Conservation (phyloP, 345 rosid species). For the Isatis tinctoria region DNA sequence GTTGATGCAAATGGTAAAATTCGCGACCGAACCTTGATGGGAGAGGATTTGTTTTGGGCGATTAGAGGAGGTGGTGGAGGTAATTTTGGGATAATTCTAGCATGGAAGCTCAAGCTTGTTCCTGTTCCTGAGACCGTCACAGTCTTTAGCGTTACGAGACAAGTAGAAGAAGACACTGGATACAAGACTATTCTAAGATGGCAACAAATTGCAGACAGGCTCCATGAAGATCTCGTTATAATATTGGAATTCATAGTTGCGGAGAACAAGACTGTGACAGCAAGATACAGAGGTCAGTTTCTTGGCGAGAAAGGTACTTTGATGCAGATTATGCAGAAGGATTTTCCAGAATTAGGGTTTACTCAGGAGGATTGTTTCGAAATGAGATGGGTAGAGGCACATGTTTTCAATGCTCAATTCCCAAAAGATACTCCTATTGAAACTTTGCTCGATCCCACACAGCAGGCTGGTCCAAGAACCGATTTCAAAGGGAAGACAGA, state of each 20-base stretch:
- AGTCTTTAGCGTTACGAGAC: conserved; percentile 24
- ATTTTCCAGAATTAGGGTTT: conserved; percentile 50
- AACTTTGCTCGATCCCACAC: conserved; percentile 44
- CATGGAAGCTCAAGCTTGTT: conserved; percentile 59
- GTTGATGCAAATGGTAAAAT: conserved; percentile 46
- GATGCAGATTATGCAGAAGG: conserved; percentile 33
- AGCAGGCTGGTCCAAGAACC: conserved; percentile 23
- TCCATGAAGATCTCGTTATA: conserved; percentile 46
- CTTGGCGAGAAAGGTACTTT: conserved; percentile 37
- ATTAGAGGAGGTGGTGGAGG: conserved; percentile 69
- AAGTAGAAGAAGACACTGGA: conserved; percentile 32
- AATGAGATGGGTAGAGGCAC: conserved; percentile 53
- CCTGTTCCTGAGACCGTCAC: conserved; percentile 53
- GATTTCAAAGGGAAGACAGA: conserved; percentile 56
- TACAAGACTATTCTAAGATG: conserved; percentile 42
- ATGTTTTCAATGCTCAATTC: conserved; percentile 42
- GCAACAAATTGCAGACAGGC: conserved; percentile 41
- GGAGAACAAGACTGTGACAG: conserved; percentile 30
- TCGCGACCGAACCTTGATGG: conserved; percentile 47
- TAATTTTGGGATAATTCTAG: conserved; percentile 54
- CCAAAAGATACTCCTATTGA: conserved; percentile 27
- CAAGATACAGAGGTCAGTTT: conserved; percentile 34
- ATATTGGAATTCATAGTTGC: conserved; percentile 28
- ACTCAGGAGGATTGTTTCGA: too few species aligned
- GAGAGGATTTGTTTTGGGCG: conserved; percentile 69